A percentile compares a stretch with the other conserved stretches of the same genome.
Conservation (phyloP, 2,329 filamentous ascomycete genomes). For the Aspergillus chevalieri region DNA sequence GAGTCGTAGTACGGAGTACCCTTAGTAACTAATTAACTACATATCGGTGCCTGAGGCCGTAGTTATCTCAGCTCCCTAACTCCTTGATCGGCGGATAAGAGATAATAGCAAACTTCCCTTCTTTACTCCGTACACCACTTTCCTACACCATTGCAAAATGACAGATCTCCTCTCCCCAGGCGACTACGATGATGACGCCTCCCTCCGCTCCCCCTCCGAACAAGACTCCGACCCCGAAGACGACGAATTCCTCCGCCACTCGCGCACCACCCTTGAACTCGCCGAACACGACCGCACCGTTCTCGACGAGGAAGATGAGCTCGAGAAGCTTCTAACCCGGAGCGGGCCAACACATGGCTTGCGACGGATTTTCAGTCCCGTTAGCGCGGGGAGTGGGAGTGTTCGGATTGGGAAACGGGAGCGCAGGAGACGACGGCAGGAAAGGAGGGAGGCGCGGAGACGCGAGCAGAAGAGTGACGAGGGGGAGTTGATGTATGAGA, state of each 20-base stretch:
- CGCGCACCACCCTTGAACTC: slow-evolving; percentile 64
- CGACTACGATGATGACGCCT: slow-evolving; percentile 65
- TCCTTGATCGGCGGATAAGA: no score
- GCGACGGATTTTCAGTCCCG: slow-evolving; percentile 36
- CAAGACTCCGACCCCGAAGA: slow-evolving; percentile 73
- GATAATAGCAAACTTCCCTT: no score
- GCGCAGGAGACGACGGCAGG: slow-evolving; percentile 37
- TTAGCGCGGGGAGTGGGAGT: slow-evolving; percentile 32
- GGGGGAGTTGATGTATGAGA: slow-evolving; percentile 76
- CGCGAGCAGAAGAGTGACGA: slow-evolving; percentile 56
- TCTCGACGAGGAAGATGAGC: slow-evolving; percentile 66
- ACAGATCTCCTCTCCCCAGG: slow-evolving; percentile 53
- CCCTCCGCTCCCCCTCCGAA: slow-evolving; percentile 56
- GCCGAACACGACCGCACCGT: slow-evolving; percentile 64
- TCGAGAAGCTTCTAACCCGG: slow-evolving; percentile 43
- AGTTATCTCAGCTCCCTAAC: no score
- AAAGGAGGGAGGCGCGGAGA: slow-evolving; percentile 47
- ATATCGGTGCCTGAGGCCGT: no score
- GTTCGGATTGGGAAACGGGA: slow-evolving; percentile 47
- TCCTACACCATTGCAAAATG: not conserved
- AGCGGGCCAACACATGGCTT: slow-evolving; percentile 31
- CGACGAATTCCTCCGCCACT: slow-evolving; percentile 60
- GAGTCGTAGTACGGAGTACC: no score
- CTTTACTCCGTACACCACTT: no score
- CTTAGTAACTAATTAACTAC: no score